Base-by-base conservation (phyloP, 1,284 basidiomycete genomes). In the Hortiboletus rubellus region DNA sequence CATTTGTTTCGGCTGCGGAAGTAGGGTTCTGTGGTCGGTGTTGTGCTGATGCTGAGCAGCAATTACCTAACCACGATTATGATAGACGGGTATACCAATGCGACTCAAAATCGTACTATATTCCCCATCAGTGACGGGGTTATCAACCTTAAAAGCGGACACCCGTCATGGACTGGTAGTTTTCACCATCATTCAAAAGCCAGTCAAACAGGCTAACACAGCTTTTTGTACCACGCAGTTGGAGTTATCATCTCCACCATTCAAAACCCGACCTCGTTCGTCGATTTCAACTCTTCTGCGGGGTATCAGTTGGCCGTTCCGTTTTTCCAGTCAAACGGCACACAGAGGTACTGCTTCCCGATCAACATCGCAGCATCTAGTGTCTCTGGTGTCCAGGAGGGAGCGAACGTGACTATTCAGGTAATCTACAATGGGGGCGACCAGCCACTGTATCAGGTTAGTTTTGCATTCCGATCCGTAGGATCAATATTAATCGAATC, bases 101-200 rank as follows among this genome's bases (percentile, higher is more conserved):
- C 73, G 9, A 73, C 73, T 15, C 68, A 67, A 18, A 76, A 78
- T 48, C 78, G 87, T 38, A 80, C 77, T 41, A 72, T 76, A 2
- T 89, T 86, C 73, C 85, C 87, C 8, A 69, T 89, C 11, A 72
- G 66, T 30, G 74, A 72, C 18, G 80, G 75, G 34, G 66, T 78
- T 58, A 76, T 81, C 58, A 71, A 65, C 46, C 65, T 81, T 22
- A 75, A 70, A 43, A 74, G 76, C 47, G 74, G 75, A 31, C 79
- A 82, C 58, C 62, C 72, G 6, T 53, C 49, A 22, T 82, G 72
- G 69, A 72, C 75, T 37, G 72, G 80, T 79, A 50, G n/a, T 11
- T 22, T 52, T 46, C 22, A 17, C 17, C 9, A 12, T n/a, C 9
- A 15, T 37, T 41, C 18, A 5, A 46, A 46, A 14, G 15, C 3